Conservation (phyloP, 1,284 basidiomycete genomes). For the Gomphus sp. region DNA sequence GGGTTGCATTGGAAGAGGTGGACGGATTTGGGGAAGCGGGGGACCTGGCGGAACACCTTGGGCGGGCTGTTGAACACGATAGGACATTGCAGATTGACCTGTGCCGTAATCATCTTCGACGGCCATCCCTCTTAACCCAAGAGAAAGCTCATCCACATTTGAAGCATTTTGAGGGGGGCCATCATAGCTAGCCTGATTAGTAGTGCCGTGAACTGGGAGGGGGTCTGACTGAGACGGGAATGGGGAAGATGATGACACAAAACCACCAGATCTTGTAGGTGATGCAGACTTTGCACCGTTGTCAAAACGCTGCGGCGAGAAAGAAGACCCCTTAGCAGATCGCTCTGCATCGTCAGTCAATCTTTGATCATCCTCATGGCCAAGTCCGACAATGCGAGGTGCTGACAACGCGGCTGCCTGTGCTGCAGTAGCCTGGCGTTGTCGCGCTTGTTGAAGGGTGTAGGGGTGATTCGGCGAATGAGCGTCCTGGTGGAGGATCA, state of each 20-base stretch:
- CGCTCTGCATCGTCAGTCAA: slow-evolving; percentile 32
- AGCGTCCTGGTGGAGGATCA: slow-evolving; percentile 21
- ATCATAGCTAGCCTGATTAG: slow-evolving; percentile 32
- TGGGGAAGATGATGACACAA: slow-evolving; percentile 14
- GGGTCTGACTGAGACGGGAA: slow-evolving; percentile 18
- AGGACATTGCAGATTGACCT: slow-evolving; percentile 12
- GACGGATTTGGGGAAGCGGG: slow-evolving; percentile 26
- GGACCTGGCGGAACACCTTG: slow-evolving; percentile 18
- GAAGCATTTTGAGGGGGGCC: slow-evolving; percentile 30
- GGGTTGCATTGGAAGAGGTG: slow-evolving; percentile 28
- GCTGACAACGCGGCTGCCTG: slow-evolving; percentile 22
- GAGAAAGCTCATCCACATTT: slow-evolving; percentile 42
- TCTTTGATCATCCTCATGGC: slow-evolving; percentile 15
- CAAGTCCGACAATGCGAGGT: slow-evolving; percentile 32
- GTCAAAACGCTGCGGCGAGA: slow-evolving; percentile 48
- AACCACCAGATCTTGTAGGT: slow-evolving; percentile 31
- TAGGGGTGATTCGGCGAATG: slow-evolving; percentile 23
- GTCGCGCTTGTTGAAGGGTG: slow-evolving; percentile 36
- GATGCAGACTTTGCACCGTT: slow-evolving; percentile 31
- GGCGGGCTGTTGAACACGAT: slow-evolving; percentile 15
- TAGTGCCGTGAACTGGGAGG: slow-evolving; percentile 21
- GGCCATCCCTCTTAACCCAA: slow-evolving; percentile 54
- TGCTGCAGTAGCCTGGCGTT: slow-evolving; percentile 33
- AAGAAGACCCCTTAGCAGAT: slow-evolving; percentile 36
- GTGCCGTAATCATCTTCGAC: slow-evolving; percentile 39